phyloP scores from a whole-genome alignment of 1,139 yeast genomes.

The Meyerozyma carpophila region DNA sequence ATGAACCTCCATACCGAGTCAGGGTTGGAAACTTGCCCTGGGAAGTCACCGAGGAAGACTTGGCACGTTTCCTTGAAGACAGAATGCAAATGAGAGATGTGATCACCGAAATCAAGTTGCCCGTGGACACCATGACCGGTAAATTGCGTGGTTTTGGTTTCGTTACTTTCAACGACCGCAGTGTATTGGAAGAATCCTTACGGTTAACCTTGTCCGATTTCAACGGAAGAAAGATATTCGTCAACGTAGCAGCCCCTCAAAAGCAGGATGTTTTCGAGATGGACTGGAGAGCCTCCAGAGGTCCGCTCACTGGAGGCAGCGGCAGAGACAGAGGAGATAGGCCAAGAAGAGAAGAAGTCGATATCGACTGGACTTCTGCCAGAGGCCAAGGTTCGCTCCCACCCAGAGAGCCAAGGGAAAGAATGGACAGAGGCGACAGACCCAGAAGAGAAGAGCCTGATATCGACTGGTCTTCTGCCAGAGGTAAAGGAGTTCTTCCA shows the following conservation, averaged over 20 bases:
- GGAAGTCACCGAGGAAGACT: constrained; percentile 65
- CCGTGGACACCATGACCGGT: constrained; percentile 59
- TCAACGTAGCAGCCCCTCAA: constrained; percentile 88
- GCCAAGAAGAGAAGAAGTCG: constrained; percentile 15
- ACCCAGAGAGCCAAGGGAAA: constrained; percentile 31
- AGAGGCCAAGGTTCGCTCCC: constrained; percentile 27
- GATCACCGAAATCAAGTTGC: constrained; percentile 59
- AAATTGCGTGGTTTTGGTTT: constrained; percentile 84
- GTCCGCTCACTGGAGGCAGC: constrained; percentile 20
- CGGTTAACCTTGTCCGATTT: constrained; percentile 58
- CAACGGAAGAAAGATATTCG: constrained; percentile 73
- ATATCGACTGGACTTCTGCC: constrained; percentile 41
- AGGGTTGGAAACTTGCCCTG: constrained; percentile 83
- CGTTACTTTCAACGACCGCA: constrained; percentile 67
- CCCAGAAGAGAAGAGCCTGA: constrained; percentile 24
- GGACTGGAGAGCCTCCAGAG: constrained; percentile 41
- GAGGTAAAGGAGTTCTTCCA: constrained; percentile 20
- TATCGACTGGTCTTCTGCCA: constrained; percentile 14
- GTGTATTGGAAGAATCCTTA: constrained; percentile 65
- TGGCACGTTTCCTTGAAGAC: constrained; percentile 64
- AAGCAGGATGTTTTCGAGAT: constrained; percentile 44
- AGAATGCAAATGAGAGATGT: constrained; percentile 47
- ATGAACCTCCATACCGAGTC: constrained; percentile 87
- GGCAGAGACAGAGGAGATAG: constrained; percentile 25
- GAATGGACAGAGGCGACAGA: constrained; percentile 12